Percentiles rank a stretch among this genome's conserved stretches.
phyloP scores from a whole-genome alignment of 176 grass and related monocot genomes.

The Eremochloa ophiuroides region DNA sequence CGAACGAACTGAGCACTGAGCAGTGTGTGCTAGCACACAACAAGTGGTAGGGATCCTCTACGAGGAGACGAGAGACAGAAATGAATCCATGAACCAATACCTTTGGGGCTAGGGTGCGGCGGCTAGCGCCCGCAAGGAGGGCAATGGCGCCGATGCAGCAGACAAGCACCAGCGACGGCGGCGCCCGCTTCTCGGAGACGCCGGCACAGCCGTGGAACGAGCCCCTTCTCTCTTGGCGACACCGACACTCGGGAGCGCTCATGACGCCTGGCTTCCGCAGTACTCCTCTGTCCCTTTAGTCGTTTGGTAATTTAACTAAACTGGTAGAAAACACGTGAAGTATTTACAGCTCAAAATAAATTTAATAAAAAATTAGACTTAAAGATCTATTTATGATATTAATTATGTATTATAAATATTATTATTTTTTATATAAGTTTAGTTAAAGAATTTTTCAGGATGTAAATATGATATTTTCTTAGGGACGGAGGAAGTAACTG shows the following conservation, averaged over 20 bases:
- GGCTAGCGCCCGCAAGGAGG: neutral
- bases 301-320: too few relatives aligned
- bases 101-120: conserved; percentile 1
- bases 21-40: neutral
- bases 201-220: conserved; percentile 11
- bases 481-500: too few relatives aligned
- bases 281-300: too few relatives aligned
- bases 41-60: neutral
- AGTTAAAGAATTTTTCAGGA: too few relatives aligned
- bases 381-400: too few relatives aligned
- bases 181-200: neutral
- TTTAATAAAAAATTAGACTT: too few relatives aligned
- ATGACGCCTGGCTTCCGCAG: neutral
- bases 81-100: neutral
- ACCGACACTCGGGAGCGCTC: neutral
- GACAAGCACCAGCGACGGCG: neutral
- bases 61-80: neutral
- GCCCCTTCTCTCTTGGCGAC: neutral
- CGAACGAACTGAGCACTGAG: neutral
- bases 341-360: too few relatives aligned
- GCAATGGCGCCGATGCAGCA: conserved; percentile 4
- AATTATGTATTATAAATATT: too few relatives aligned
- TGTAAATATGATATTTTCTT: too few relatives aligned
- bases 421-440: too few relatives aligned
- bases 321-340: too few relatives aligned